These are phyloP conservation scores for Ambrosia trifida DNA, from an alignment of 129 eudicot species.

Conservation along the genomic window DNA sequence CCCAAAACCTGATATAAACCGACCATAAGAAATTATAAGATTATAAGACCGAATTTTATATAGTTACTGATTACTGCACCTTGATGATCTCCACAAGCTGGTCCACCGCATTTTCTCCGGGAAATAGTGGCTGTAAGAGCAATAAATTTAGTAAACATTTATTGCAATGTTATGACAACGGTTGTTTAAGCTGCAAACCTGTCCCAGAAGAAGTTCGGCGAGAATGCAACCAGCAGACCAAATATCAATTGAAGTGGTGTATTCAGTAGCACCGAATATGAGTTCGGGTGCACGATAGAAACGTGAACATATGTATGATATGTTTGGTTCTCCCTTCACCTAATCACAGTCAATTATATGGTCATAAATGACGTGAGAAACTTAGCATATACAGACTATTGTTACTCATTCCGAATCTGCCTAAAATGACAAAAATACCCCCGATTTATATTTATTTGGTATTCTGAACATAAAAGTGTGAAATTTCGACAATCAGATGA, in stretches of 20 bases:
- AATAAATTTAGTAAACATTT: not conserved
- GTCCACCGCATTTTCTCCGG: constrained; percentile 95
- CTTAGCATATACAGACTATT: not conserved
- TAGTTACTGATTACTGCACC: constrained; percentile 39
- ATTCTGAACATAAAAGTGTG: not conserved
- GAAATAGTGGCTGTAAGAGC: constrained; percentile 71
- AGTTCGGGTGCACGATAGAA: constrained; percentile 96
- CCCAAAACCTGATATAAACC: constrained; percentile 75
- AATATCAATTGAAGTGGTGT: constrained; percentile 83
- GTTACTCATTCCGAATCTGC: not conserved
- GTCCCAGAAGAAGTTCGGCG: constrained; percentile 95
- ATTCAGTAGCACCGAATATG: constrained; percentile 92
- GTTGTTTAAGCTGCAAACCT: constrained; percentile 44
- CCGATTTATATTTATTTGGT: not conserved
- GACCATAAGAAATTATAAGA: constrained; percentile 20
- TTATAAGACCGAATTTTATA: not conserved
- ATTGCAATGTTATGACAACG: not conserved
- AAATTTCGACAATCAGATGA: not conserved
- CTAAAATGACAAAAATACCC: constrained; percentile 1
- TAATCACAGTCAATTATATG: constrained; percentile 23
- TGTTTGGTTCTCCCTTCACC: constrained; percentile 93
- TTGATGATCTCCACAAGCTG: constrained; percentile 98
- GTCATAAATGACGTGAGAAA: constrained; percentile 1
- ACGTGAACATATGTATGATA: constrained; percentile 91
- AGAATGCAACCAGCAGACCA: constrained; percentile 99